phyloP scores from a whole-genome alignment of 2,329 filamentous ascomycete genomes.

The Trichoderma sp. region DNA sequence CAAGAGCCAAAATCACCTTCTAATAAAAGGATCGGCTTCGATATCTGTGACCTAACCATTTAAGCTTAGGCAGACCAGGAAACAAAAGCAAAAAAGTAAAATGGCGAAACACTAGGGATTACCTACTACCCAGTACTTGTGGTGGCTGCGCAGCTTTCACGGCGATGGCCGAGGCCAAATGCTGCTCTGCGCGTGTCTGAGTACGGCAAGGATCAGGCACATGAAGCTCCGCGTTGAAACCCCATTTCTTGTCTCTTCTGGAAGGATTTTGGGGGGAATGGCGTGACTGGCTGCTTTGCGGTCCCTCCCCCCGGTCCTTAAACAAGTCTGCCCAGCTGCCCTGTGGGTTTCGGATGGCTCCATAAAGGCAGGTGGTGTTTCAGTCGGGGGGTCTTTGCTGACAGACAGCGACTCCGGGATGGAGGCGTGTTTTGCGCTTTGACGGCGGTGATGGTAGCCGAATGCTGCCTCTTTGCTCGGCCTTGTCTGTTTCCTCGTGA shows the following conservation, averaged over 20 bases:
- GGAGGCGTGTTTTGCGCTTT: not conserved
- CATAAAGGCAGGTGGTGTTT: slow-evolving; percentile 22
- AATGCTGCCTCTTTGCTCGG: not conserved
- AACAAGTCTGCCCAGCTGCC: not conserved
- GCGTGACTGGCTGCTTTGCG: not conserved
- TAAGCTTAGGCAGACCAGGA: slow-evolving; percentile 6
- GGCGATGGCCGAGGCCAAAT: slow-evolving; percentile 8
- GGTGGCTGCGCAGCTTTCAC: not conserved
- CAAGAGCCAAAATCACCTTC: slow-evolving; percentile 2
- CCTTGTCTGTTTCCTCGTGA: not conserved
- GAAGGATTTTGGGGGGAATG: not conserved
- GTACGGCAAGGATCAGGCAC: not conserved
- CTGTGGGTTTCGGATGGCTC: slow-evolving; percentile 19
- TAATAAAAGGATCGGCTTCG: not conserved
- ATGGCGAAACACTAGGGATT: slow-evolving; percentile 8
- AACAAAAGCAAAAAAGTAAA: not conserved
- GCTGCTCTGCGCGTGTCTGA: not conserved
- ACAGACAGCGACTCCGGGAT: not conserved
- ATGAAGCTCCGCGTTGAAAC: not conserved
- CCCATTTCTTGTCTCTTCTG: no score
- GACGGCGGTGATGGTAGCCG: not conserved
- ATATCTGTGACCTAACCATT: slow-evolving; percentile 14
- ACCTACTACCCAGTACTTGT: not conserved
- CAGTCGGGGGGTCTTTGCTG: slow-evolving; percentile 6
- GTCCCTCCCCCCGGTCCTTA: not conserved